Evolutionary conservation across 495 filamentous ascomycete genomes (phyloP), one percentile per base, ranked within the genome.

Genomic region (Ascobolus immersus): DNA sequence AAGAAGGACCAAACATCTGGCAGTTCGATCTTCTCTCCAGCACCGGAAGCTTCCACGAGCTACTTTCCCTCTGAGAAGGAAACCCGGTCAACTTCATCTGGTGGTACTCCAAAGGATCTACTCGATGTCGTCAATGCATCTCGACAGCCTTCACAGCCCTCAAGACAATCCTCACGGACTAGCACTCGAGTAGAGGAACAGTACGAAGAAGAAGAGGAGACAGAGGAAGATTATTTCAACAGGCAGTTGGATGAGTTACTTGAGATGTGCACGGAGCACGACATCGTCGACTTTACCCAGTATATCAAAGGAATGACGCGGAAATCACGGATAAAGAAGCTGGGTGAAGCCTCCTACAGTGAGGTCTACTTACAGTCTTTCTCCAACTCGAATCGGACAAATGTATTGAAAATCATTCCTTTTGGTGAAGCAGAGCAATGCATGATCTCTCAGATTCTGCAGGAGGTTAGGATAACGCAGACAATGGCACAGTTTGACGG

Each of bases 361-460:
- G 47, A 50, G 28, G 47, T 50, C 6, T 50, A 40, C 38, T 27
- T 49, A n/a, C 42, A 39, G 19, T 18, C 33, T 17, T 17, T 23
- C 10, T 19, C 27, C 9, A 29, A 39, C 12, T 17, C 4, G 10
- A n/a, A n/a, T 1, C n/a, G 12, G 15, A 31, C 10, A 17, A 50
- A 39, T 3, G 47, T 50, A 17, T 35, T 49, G 12, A 50, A 50
- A 26, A 44, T 50, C 24, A 50, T 50, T 25, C 47, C 47, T 12
- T 50, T 50, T 35, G 45, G 36, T 12, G 10, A 31, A n/a, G 5
- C 13, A 11, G 42, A 43, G 13, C 47, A 50, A 34, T 50, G 47
- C 17, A 35, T 22, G 1, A 28, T 49, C 10, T 21, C 25, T 6
- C 27, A 28, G 9, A 43, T 50, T 33, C 28, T 49, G 17, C 45